Conservation (phyloP, 805 yeast genomes). For the Candida nanaspora region DNA sequence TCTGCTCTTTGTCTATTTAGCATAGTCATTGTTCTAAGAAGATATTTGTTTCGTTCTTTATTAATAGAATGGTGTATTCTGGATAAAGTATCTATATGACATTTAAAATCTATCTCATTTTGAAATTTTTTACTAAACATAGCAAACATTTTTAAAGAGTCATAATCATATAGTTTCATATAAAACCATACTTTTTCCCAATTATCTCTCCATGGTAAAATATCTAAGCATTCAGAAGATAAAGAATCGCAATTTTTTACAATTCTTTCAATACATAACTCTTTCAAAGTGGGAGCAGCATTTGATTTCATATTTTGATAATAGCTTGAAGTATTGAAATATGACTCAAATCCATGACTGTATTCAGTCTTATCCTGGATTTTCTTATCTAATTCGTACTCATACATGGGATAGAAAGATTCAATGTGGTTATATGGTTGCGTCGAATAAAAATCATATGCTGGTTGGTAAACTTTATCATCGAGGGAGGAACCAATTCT, state of each 20-base stretch:
- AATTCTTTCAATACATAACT: slow-evolving; percentile 16
- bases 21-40: too few relatives aligned
- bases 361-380: too few relatives aligned
- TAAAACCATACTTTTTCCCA: slow-evolving; percentile 29
- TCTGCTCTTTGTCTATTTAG: slow-evolving; percentile 33
- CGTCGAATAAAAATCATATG: slow-evolving; percentile 6
- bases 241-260: slow-evolving; percentile 18
- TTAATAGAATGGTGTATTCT: too few relatives aligned
- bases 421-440: slow-evolving; percentile 4
- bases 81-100: slow-evolving; percentile 1
- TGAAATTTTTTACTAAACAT: slow-evolving; percentile 19
- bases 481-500: too few relatives aligned
- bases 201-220: slow-evolving; percentile 13
- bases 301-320: slow-evolving; percentile 1
- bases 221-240: slow-evolving; percentile 13
- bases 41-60: too few relatives aligned
- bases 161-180: slow-evolving; percentile 21
- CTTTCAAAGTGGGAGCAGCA: slow-evolving; percentile 18
- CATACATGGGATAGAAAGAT: too few relatives aligned
- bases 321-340: too few relatives aligned
- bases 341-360: too few relatives aligned
- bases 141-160: slow-evolving; percentile 21
- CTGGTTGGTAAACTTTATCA: slow-evolving; percentile 6
- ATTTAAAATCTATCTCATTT: background rate
- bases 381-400: too few relatives aligned